Evolutionary conservation across 768 basidiomycete genomes (phyloP), one percentile per base, ranked within the genome.

Genomic region (Kwoniella bestiolae): DNA sequence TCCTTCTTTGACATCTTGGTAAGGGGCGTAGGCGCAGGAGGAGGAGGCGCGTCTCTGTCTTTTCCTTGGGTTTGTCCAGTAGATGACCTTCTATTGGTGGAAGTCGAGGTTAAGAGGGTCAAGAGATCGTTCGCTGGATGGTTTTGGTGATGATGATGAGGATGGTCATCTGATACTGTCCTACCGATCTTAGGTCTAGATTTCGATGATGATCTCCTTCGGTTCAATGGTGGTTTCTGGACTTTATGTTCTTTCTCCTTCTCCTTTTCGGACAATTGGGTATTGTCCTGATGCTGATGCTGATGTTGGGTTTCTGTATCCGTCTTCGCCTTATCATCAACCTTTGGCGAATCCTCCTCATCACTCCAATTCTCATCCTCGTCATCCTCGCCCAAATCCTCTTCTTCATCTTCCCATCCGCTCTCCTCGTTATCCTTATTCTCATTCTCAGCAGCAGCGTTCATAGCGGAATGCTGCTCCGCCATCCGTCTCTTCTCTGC

Each of bases 401-500:
- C 76, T 7, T 65, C 76, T 26, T 73, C 72, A 38, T 78, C 76
- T 52, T 78, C 77, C 72, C 73, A 78, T 8, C 71, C 77, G 56
- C 75, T 74, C 18, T 68, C 76, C 58, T 79, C 78, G 21, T 77
- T 71, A 29, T 60, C 70, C 65, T 73, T 69, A 21, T 68, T 67
- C 35, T 68, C 69, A 32, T 45, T 58, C 16, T 71, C 65, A 32
- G 71, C 59, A 51, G 71, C 75, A 46, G 67, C 61, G 25, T 70
- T 71, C 29, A 80, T 60, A 18, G 70, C 52, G 14, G 52, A 55
- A n/a, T 55, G 52, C 23, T 55, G 69, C 14, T 72, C 79, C 2
- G 77, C 77, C 5, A 76, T 78, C 53, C 71, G 68, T 9, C 76
- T 68, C 57, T 80, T 80, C 65, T 79, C 76, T 3, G 70, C 68